phyloP scores from a whole-genome alignment of 768 basidiomycete species.

The Hericium coralloides region DNA sequence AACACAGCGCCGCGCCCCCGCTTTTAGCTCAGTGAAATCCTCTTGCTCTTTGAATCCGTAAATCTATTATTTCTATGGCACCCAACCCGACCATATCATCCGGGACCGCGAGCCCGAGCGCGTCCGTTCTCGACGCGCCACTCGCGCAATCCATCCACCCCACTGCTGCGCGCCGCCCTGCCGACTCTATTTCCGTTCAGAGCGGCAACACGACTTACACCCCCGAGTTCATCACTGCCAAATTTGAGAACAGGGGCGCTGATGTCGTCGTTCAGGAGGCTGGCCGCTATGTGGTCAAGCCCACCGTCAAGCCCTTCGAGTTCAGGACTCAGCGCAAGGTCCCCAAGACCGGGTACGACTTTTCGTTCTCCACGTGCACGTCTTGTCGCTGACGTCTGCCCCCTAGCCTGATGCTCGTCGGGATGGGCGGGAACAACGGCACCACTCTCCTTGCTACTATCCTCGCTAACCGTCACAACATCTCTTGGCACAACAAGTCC shows the following conservation, averaged over 20 bases:
- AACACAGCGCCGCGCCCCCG: constrained; percentile 71
- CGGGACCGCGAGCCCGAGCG: constrained; percentile 43
- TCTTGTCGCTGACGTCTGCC: not conserved
- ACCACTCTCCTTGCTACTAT: constrained; percentile 90
- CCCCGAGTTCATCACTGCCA: constrained; percentile 75
- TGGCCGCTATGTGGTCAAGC: constrained; percentile 72
- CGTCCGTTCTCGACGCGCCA: constrained; percentile 66
- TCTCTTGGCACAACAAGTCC: constrained; percentile 89
- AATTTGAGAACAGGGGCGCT: constrained; percentile 74
- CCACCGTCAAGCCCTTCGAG: constrained; percentile 74
- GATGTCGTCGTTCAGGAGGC: constrained; percentile 51
- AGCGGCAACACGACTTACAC: constrained; percentile 76
- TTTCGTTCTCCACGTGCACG: not conserved
- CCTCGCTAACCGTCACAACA: constrained; percentile 91
- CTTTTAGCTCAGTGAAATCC: constrained; percentile 27
- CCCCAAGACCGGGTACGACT: constrained; percentile 76
- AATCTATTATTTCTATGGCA: constrained; percentile 35
- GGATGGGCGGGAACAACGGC: constrained; percentile 96
- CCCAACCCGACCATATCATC: constrained; percentile 42
- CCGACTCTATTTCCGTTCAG: constrained; percentile 68
- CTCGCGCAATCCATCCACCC: constrained; percentile 70
- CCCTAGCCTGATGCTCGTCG: constrained; percentile 89
- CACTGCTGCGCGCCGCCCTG: constrained; percentile 68
- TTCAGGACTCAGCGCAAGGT: constrained; percentile 87
- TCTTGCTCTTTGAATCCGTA: constrained; percentile 18